Conservation (phyloP, 805 yeast genomes). For the Myxozyma vanderwaltii region DNA sequence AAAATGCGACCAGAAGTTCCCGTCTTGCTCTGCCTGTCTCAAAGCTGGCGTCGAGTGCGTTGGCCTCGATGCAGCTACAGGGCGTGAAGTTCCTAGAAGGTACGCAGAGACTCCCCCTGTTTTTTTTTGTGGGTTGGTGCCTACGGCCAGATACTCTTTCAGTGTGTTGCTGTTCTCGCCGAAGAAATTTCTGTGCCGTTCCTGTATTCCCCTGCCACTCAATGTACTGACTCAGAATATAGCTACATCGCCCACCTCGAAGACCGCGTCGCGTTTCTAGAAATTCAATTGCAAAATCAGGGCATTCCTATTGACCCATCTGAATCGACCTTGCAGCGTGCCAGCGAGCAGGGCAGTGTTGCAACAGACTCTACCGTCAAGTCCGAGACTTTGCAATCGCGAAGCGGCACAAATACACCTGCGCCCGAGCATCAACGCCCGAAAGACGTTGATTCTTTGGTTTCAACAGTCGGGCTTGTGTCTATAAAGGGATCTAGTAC, state of each 20-base stretch:
- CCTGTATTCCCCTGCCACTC: neutral
- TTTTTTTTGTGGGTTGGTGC: neutral
- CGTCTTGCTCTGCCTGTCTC: conserved; percentile 63
- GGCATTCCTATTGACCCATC: conserved; percentile 44
- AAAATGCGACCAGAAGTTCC: conserved; percentile 68
- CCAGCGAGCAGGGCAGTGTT: neutral
- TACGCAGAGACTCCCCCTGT: conserved; percentile 41
- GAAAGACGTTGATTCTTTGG: conserved; percentile 35
- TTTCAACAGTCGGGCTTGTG: conserved; percentile 39
- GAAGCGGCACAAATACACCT: neutral
- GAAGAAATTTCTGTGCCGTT: too few relatives aligned
- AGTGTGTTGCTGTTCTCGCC: neutral
- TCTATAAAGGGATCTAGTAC: conserved; percentile 36
- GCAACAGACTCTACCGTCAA: neutral
- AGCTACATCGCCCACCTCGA: conserved; percentile 69
- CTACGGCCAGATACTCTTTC: neutral
- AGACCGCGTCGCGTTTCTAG: conserved; percentile 60
- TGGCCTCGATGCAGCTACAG: conserved; percentile 85
- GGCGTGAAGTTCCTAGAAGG: conserved; percentile 75
- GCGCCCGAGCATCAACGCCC: conserved; percentile 1
- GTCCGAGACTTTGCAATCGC: neutral
- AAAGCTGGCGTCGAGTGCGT: conserved; percentile 74
- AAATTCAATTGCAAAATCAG: conserved; percentile 49
- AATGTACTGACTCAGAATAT: neutral
- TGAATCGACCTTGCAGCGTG: conserved; percentile 17